A percentile compares a stretch with the other conserved stretches of the same genome.
Evolutionary conservation across 2,329 filamentous ascomycete genomes (phyloP).

Genomic region (Dactylellina sp.): DNA sequence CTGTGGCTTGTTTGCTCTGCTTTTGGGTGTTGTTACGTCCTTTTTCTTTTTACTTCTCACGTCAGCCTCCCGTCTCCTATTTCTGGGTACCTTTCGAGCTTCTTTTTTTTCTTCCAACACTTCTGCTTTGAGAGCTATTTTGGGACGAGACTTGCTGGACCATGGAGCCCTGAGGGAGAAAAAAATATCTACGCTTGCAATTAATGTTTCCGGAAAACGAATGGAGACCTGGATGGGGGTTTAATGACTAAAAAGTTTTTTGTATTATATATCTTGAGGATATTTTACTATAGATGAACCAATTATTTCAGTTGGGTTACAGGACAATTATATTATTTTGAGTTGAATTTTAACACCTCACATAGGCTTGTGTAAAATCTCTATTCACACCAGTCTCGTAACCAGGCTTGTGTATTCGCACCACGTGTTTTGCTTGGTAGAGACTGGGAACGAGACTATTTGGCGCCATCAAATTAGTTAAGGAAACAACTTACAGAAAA

Average conservation of each 20-base stretch:
- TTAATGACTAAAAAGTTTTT: not conserved
- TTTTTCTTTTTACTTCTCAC: conserved; percentile 39
- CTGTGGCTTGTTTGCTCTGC: conserved; percentile 7
- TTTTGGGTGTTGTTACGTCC: no score
- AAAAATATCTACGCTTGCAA: no score
- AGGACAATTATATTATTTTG: no score
- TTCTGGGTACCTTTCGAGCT: conserved; percentile 24
- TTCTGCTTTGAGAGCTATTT: conserved; percentile 54
- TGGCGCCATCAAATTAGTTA: no score
- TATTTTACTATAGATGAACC: not conserved
- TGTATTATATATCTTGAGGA: no score
- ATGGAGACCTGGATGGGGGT: conserved; percentile 5
- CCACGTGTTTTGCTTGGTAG: no score
- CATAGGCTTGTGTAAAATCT: no score
- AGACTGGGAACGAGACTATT: no score
- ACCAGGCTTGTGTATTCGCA: no score
- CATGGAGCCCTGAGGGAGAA: conserved; percentile 55
- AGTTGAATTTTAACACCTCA: no score
- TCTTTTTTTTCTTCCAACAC: conserved; percentile 35
- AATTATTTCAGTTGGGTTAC: not conserved
- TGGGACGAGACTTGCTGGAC: conserved; percentile 57
- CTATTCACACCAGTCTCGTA: no score
- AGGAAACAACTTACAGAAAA: no score
- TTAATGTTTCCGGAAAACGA: conserved; percentile 18
- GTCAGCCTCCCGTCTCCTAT: conserved; percentile 27